Evolutionary conservation across 306 rosid species (phyloP).

Genomic region (Cucurbita ficifolia): DNA sequence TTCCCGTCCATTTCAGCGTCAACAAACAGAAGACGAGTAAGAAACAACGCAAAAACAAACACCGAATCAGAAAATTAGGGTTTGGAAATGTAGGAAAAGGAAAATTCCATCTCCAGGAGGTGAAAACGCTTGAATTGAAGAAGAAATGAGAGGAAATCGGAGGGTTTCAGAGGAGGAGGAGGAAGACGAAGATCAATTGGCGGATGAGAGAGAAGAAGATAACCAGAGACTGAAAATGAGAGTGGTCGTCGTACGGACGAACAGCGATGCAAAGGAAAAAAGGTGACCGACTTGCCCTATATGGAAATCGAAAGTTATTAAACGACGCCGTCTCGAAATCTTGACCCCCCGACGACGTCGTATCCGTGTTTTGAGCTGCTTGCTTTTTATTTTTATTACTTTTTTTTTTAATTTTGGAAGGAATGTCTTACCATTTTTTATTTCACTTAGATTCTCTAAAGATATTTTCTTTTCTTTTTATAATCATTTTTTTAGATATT

Average conservation of each 20-base stretch:
- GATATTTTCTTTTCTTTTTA: no score
- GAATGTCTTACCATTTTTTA: no score
- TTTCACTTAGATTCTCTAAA: no score
- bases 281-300: constrained; percentile 1
- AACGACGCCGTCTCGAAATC: not conserved
- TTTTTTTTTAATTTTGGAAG: no score
- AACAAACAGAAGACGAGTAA: not conserved
- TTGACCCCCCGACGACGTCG: not conserved
- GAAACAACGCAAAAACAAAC: not conserved
- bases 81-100: not conserved
- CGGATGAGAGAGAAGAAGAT: not conserved
- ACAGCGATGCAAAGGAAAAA: not conserved
- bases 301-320: not conserved
- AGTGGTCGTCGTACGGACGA: not conserved
- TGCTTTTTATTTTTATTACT: no score
- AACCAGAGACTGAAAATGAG: not conserved
- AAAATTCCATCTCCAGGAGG: not conserved
- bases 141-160: not conserved
- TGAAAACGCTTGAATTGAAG: not conserved
- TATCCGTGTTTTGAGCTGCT: not conserved
- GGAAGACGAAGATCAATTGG: not conserved
- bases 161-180: not conserved
- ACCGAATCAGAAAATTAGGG: not conserved
- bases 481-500: no score
- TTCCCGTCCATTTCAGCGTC: constrained; percentile 27